Evolutionary conservation across 2,329 filamentous ascomycete species (phyloP).

Genomic region (Aspergillus eucalypticola): DNA sequence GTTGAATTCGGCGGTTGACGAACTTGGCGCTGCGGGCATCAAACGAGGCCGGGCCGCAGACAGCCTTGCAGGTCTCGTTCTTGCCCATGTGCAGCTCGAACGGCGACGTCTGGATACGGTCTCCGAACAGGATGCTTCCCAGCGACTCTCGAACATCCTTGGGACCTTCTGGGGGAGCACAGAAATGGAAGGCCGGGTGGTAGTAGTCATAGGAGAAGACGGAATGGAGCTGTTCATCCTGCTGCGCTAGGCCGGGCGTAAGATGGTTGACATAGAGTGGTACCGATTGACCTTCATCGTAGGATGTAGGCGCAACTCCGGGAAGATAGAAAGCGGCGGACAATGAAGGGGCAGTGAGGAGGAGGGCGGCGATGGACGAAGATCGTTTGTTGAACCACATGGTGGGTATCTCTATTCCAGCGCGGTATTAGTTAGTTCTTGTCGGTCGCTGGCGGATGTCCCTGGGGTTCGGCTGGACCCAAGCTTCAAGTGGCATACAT

Average conservation of each 20-base stretch:
- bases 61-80: conserved; percentile 82
- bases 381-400: conserved; percentile 39
- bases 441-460: conserved; percentile 6
- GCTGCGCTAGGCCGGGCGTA: conserved; percentile 75
- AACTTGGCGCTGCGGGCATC: conserved; percentile 70
- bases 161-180: conserved; percentile 73
- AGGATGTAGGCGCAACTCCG: conserved; percentile 91
- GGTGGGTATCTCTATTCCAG: conserved; percentile 23
- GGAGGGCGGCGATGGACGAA: conserved; percentile 30
- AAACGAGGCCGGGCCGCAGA: conserved; percentile 70
- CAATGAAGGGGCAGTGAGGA: conserved; percentile 35
- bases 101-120: conserved; percentile 94
- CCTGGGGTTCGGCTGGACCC: background rate
- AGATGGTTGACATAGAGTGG: conserved; percentile 91
- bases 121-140: conserved; percentile 95
- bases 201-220: conserved; percentile 98
- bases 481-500: conserved; percentile 17
- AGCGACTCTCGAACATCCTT: conserved; percentile 82
- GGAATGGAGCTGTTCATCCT: conserved; percentile 82
- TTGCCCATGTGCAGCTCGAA: conserved; percentile 83
- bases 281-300: conserved; percentile 75
- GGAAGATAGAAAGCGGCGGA: conserved; percentile 87
- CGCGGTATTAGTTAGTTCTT: conserved; percentile 21
- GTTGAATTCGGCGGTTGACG: conserved; percentile 76
- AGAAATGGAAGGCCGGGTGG: conserved; percentile 83